Percentiles rank a stretch among this genome's conserved stretches.
Conservation (phyloP, 108 stramenopile species). For the Nitzschia sp. region DNA sequence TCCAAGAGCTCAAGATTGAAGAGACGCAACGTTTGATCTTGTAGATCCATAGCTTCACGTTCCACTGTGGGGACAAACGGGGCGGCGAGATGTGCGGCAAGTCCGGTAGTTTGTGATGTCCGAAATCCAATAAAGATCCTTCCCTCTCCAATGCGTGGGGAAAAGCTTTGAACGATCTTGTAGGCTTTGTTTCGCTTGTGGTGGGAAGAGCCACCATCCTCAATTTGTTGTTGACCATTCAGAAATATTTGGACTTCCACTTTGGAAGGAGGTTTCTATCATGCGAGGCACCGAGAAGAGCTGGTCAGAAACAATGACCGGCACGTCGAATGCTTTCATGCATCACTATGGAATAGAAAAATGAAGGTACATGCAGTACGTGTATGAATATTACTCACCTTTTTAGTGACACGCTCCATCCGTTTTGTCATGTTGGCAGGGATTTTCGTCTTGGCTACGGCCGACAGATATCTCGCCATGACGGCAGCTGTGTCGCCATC, state of each 20-base stretch:
- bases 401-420: slow-evolving; percentile 88
- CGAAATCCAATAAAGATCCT: slow-evolving; percentile 81
- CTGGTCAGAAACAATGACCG: too few relatives aligned
- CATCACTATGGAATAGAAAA: too few relatives aligned
- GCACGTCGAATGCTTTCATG: too few relatives aligned
- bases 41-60: slow-evolving; percentile 80
- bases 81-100: slow-evolving; percentile 75
- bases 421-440: slow-evolving; percentile 55
- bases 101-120: slow-evolving; percentile 79
- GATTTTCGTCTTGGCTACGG: slow-evolving; percentile 61
- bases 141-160: slow-evolving; percentile 61
- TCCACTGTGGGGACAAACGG: slow-evolving; percentile 84
- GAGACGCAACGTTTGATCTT: slow-evolving; percentile 64
- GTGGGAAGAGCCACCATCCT: slow-evolving; percentile 7
- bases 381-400: too few relatives aligned
- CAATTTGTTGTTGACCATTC: slow-evolving; percentile 39
- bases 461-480: slow-evolving; percentile 75
- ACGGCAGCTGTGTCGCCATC: slow-evolving; percentile 49
- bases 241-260: slow-evolving; percentile 68
- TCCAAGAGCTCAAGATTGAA: slow-evolving; percentile 76
- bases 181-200: slow-evolving; percentile 23
- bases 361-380: too few relatives aligned
- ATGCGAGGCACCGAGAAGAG: too few relatives aligned
- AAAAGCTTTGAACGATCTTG: slow-evolving; percentile 57
- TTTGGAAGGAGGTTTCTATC: slow-evolving; percentile 57